Evolutionary conservation across 192 early-diverging fungal genomes (phyloP).

Genomic region (Podila epigama): DNA sequence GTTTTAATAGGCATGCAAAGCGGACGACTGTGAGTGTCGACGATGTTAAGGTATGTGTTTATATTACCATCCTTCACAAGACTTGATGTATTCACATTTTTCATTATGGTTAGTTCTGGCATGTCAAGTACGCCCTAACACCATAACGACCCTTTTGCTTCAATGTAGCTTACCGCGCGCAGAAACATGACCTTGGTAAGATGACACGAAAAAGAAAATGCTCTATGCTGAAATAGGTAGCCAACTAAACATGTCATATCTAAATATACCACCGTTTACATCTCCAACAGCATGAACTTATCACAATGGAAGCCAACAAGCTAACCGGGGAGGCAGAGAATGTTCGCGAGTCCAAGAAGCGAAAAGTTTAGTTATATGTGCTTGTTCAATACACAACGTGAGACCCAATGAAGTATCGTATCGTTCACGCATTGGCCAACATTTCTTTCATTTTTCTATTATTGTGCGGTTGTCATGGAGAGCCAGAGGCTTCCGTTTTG

Average conservation of each 20-base stretch:
- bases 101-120: background rate
- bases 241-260: background rate
- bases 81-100: background rate
- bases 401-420: too few relatives aligned
- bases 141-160: background rate
- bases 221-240: background rate
- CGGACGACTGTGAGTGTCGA: constrained; percentile 49
- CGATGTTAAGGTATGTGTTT: constrained; percentile 50
- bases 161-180: constrained; percentile 42
- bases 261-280: background rate
- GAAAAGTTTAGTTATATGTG: background rate
- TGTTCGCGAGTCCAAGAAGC: background rate
- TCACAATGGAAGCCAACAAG: background rate
- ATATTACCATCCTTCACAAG: background rate
- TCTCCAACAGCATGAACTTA: background rate
- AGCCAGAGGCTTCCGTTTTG: too few relatives aligned
- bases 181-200: constrained; percentile 54
- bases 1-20: constrained; percentile 44
- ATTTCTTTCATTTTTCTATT: too few relatives aligned
- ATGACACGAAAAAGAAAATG: background rate
- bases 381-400: too few relatives aligned
- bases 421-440: too few relatives aligned
- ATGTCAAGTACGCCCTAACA: background rate
- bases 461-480: too few relatives aligned
- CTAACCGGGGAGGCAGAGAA: background rate